These are phyloP conservation scores for Astraeus odoratus DNA, from an alignment of 768 basidiomycete species.

Conservation along the genomic window DNA sequence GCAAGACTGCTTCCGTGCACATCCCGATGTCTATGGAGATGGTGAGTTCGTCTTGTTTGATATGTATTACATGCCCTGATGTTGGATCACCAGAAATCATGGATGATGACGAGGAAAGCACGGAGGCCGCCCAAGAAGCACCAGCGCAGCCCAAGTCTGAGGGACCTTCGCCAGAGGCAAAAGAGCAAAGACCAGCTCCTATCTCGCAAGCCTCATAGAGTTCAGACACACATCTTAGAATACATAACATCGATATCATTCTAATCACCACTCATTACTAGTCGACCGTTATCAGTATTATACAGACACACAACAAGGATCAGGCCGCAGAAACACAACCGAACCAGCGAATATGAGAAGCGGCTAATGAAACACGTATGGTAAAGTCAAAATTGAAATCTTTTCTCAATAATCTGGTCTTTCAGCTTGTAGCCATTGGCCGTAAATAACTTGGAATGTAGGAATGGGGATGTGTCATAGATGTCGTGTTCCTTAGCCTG, in stretches of 20 bases:
- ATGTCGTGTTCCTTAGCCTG: slow-evolving; percentile 98
- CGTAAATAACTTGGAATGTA: slow-evolving; percentile 75
- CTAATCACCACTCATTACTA: slow-evolving; percentile 25
- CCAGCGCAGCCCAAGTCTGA: slow-evolving; percentile 4
- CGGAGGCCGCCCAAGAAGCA: background rate
- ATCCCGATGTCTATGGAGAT: slow-evolving; percentile 93
- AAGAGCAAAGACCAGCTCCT: slow-evolving; percentile 5
- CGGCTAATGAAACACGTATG: background rate
- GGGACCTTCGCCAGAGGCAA: slow-evolving; percentile 5
- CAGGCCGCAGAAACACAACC: background rate
- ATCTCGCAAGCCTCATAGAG: slow-evolving; percentile 11
- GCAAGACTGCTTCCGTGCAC: slow-evolving; percentile 95
- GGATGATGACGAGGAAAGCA: slow-evolving; percentile 49
- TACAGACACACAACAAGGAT: slow-evolving; percentile 12
- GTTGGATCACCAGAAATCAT: slow-evolving; percentile 48
- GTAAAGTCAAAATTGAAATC: slow-evolving; percentile 42
- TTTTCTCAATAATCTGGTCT: slow-evolving; percentile 64
- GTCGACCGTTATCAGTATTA: background rate
- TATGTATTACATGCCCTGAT: background rate
- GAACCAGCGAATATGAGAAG: slow-evolving; percentile 2
- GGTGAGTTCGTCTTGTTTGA: slow-evolving; percentile 44
- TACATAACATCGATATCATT: slow-evolving; percentile 14
- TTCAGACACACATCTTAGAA: slow-evolving; percentile 14
- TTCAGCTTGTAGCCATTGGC: slow-evolving; percentile 84
- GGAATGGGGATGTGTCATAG: slow-evolving; percentile 81